Conservation (phyloP, 1,284 basidiomycete species). For the Sphagnurus paluster region DNA sequence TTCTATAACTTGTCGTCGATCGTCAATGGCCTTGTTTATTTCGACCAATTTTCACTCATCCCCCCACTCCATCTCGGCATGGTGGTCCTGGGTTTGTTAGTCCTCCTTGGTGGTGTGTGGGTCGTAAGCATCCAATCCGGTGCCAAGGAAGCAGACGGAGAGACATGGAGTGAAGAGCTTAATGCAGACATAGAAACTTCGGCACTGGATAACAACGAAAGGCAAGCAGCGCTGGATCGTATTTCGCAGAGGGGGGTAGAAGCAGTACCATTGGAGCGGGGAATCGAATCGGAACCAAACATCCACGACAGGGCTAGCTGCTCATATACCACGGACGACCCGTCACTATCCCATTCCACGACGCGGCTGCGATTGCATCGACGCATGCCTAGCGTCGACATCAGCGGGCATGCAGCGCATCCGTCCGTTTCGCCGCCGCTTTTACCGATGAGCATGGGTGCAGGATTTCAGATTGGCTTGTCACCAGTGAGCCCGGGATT, state of each 20-base stretch:
- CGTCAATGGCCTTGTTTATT: slow-evolving; percentile 87
- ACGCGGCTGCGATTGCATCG: slow-evolving; percentile 4
- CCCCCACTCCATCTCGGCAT: slow-evolving; percentile 68
- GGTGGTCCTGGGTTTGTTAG: slow-evolving; percentile 76
- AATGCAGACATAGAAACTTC: slow-evolving; percentile 5
- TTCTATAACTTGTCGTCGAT: slow-evolving; percentile 95
- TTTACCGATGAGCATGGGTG: slow-evolving; percentile 33
- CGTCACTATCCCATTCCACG: slow-evolving; percentile 9
- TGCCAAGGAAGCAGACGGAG: slow-evolving; percentile 50
- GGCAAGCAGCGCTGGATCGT: neutral
- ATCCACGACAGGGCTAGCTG: slow-evolving; percentile 19
- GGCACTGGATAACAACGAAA: neutral
- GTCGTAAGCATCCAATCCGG: slow-evolving; percentile 74
- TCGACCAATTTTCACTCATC: slow-evolving; percentile 83
- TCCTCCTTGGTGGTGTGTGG: slow-evolving; percentile 90
- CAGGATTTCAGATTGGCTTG: slow-evolving; percentile 71
- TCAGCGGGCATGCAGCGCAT: neutral
- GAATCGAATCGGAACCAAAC: slow-evolving; percentile 35
- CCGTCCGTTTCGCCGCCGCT: slow-evolving; percentile 29
- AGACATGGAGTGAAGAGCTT: slow-evolving; percentile 47
- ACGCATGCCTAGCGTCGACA: too few species aligned
- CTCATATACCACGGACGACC: slow-evolving; percentile 12
- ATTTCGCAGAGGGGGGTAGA: slow-evolving; percentile 6
- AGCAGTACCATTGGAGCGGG: slow-evolving; percentile 29
- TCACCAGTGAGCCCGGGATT: slow-evolving; percentile 76